Evolutionary conservation across 768 basidiomycete genomes (phyloP).

Genomic region (Russula virescens): DNA sequence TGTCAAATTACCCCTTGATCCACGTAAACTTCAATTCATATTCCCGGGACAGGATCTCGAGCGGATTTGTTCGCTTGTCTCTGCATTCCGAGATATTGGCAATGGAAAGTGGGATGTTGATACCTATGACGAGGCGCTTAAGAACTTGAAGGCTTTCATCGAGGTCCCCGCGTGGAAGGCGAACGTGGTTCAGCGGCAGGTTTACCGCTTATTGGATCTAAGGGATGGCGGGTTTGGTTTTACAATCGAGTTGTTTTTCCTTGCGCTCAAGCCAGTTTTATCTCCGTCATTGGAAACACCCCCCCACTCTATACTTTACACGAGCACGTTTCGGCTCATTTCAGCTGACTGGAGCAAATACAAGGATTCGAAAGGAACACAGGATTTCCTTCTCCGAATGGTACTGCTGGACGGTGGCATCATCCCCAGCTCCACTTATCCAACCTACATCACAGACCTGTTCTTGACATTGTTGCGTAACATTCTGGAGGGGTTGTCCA

Average conservation of each 20-base stretch:
- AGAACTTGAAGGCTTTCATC: not conserved
- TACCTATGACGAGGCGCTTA: not conserved
- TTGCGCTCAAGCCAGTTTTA: not conserved
- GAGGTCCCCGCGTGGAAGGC: not conserved
- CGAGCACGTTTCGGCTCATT: not conserved
- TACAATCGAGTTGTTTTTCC: not conserved
- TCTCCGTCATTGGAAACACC: not conserved
- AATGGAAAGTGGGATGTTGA: not conserved
- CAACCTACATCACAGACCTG: not conserved
- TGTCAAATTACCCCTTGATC: not conserved
- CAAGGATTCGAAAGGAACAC: not conserved
- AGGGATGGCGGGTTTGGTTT: not conserved
- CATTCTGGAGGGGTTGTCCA: not conserved
- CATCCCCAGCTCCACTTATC: not conserved
- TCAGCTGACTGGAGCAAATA: not conserved
- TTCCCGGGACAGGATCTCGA: not conserved
- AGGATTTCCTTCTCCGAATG: not conserved
- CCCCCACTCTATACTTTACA: not conserved
- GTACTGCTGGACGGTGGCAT: not conserved
- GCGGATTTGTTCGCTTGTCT: not conserved
- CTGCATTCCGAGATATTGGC: not conserved
- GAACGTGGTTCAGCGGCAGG: not conserved
- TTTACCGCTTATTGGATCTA: not conserved
- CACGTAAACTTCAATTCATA: not conserved
- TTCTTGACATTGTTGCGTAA: not conserved